These are phyloP conservation scores for Maudiozyma pseudohumilis DNA, from an alignment of 805 yeast species.

Conservation along the genomic window DNA sequence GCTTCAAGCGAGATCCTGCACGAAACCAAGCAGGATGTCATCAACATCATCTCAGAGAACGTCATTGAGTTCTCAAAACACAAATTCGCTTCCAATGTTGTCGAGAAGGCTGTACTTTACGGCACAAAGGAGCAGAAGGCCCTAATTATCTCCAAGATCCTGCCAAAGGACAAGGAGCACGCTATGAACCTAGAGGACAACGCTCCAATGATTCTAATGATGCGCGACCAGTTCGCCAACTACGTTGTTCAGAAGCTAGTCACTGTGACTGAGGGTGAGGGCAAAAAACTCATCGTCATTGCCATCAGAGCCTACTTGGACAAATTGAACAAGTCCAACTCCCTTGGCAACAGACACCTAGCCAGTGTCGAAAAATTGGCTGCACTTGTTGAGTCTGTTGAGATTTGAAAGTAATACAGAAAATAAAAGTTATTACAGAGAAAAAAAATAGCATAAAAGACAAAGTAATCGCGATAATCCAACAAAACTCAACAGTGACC, in stretches of 20 bases:
- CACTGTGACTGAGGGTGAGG: slow-evolving; percentile 63
- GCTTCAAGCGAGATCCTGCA: slow-evolving; percentile 32
- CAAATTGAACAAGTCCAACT: slow-evolving; percentile 30
- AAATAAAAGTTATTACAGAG: no score
- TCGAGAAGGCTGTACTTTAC: slow-evolving; percentile 79
- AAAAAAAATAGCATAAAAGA: no score
- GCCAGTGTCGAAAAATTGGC: slow-evolving; percentile 32
- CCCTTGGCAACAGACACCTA: slow-evolving; percentile 28
- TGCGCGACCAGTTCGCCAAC: slow-evolving; percentile 96
- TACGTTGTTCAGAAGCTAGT: slow-evolving; percentile 93
- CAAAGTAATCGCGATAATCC: no score
- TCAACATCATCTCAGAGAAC: slow-evolving; percentile 57
- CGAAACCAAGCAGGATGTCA: slow-evolving; percentile 34
- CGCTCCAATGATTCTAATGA: slow-evolving; percentile 77
- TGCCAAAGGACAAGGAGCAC: slow-evolving; percentile 39
- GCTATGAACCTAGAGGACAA: slow-evolving; percentile 46
- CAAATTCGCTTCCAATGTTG: slow-evolving; percentile 95
- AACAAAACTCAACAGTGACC: no score
- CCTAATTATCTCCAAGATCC: slow-evolving; percentile 54
- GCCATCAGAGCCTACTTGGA: slow-evolving; percentile 75
- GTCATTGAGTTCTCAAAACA: slow-evolving; percentile 84
- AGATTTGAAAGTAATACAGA: slow-evolving; percentile 11
- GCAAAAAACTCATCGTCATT: slow-evolving; percentile 58
- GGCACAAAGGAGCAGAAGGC: slow-evolving; percentile 57
- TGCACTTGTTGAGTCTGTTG: slow-evolving; percentile 24